Evolutionary conservation across 2,329 filamentous ascomycete genomes (phyloP).

Genomic region (Nothomitra cinnamomea): DNA sequence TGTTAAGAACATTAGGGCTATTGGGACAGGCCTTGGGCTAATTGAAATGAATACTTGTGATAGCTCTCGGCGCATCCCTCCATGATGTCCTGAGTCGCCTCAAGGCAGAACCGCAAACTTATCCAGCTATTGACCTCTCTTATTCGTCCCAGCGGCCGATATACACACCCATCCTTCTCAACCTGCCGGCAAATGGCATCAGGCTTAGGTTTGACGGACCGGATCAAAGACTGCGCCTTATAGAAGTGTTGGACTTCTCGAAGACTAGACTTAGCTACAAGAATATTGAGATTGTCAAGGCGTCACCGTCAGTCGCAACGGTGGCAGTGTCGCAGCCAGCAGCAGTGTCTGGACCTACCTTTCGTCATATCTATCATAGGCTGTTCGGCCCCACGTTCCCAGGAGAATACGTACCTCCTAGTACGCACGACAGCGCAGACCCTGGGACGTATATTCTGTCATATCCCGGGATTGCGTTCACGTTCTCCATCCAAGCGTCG

Average conservation of each 20-base stretch:
- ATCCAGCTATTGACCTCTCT: conserved; percentile 65
- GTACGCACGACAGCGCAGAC: conserved; percentile 30
- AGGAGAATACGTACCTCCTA: conserved; percentile 70
- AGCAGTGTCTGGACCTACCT: conserved; percentile 47
- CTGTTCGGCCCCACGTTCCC: conserved; percentile 89
- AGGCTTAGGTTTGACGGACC: conserved; percentile 85
- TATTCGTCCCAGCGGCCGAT: conserved; percentile 66
- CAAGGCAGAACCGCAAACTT: conserved; percentile 70
- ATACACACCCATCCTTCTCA: conserved; percentile 54
- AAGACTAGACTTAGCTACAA: conserved; percentile 75
- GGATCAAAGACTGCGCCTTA: conserved; percentile 76
- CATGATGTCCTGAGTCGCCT: conserved; percentile 77
- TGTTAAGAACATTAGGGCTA: neutral
- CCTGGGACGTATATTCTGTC: conserved; percentile 75
- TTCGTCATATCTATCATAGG: conserved; percentile 80
- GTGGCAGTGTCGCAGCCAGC: conserved; percentile 14
- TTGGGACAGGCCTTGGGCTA: neutral
- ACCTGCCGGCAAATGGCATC: conserved; percentile 69
- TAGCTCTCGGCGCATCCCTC: conserved; percentile 77
- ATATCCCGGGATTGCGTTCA: conserved; percentile 88
- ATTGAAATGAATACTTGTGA: neutral
- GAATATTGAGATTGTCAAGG: conserved; percentile 60
- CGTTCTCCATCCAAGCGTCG: conserved; percentile 60
- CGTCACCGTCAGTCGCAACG: conserved; percentile 13
- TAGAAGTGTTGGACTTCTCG: conserved; percentile 82